Percentiles rank a stretch among this genome's conserved stretches.
Evolutionary conservation across 306 rosid species (phyloP).

Genomic region (Argentina anserina): DNA sequence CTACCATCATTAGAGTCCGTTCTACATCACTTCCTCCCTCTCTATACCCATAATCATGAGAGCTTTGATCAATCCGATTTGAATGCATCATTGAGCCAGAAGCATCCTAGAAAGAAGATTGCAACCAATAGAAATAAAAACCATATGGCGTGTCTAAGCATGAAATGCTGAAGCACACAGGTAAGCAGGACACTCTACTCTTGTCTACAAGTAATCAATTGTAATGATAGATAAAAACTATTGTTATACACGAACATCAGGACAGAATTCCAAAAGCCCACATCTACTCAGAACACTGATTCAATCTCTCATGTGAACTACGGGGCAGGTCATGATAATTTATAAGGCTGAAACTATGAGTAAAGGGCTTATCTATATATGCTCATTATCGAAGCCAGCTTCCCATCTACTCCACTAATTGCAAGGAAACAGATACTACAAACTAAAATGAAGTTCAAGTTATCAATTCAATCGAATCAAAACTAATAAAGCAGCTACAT

Average conservation of each 20-base stretch:
- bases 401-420: neutral
- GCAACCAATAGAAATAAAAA: constrained; percentile 6
- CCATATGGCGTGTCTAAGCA: neutral
- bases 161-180: neutral
- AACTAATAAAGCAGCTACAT: neutral
- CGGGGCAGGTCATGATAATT: neutral
- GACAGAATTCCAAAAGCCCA: neutral
- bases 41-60: constrained; percentile 43
- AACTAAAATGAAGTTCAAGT: neutral
- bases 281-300: neutral
- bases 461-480: neutral
- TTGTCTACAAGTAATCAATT: neutral
- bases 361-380: neutral
- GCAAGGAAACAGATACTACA: neutral
- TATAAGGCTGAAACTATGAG: neutral
- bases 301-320: neutral
- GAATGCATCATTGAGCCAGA: constrained; percentile 36
- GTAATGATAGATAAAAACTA: neutral
- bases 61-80: constrained; percentile 40
- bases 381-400: neutral
- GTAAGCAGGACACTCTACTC: neutral
- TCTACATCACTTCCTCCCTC: constrained; percentile 56
- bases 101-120: constrained; percentile 46
- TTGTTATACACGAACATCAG: neutral
- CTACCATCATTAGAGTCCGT: constrained; percentile 58